Percentiles rank a stretch among this genome's conserved stretches.
Conservation (phyloP, 2,329 filamentous ascomycete species). For the Colletotrichum endophyticum region DNA sequence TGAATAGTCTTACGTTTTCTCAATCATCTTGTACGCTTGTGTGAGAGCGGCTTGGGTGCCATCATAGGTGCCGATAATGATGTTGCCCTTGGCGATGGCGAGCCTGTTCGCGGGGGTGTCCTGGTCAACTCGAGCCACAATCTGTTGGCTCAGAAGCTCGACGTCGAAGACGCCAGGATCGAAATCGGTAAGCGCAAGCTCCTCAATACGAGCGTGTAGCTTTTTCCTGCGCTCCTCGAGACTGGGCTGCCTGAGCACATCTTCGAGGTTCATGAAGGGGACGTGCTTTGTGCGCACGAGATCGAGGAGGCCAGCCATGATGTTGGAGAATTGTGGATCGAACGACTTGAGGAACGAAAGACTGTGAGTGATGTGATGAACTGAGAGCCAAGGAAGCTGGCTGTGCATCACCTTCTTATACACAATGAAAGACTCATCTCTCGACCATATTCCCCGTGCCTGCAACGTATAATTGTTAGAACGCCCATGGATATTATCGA, state of each 20-base stretch:
- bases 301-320: background rate
- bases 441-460: background rate
- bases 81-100: conserved; percentile 30
- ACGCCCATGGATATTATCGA: background rate
- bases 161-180: conserved; percentile 38
- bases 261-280: background rate
- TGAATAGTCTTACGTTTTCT: conserved; percentile 31
- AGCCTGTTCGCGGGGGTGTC: conserved; percentile 24
- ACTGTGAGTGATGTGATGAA: background rate
- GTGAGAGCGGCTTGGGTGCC: conserved; percentile 38
- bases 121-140: conserved; percentile 29
- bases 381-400: background rate
- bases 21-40: conserved; percentile 37
- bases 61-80: conserved; percentile 33
- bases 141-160: conserved; percentile 32
- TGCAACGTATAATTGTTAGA: background rate
- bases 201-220: conserved; percentile 25
- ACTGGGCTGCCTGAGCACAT: conserved; percentile 31
- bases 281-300: background rate
- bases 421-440: background rate
- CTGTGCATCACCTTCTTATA: background rate
- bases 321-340: background rate
- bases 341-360: background rate
- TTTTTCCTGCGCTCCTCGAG: conserved; percentile 30
- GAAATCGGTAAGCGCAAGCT: conserved; percentile 33